A percentile compares a stretch with the other conserved stretches of the same genome.
Evolutionary conservation across 345 rosid species (phyloP).

Genomic region (Eucalyptus marginata): DNA sequence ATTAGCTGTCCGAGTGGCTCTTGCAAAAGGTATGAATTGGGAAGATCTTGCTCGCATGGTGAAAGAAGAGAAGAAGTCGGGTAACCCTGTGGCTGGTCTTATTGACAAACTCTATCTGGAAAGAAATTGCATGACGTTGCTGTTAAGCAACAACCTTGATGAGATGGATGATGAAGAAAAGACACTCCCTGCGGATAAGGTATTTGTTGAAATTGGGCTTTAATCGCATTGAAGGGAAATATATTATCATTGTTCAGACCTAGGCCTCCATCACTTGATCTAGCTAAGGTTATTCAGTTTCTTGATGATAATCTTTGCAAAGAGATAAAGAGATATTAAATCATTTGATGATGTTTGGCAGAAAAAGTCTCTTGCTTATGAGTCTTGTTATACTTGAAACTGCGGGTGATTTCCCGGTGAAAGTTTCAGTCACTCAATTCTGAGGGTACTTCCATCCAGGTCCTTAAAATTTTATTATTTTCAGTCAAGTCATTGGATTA

Average conservation of each 20-base stretch:
- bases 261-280: not conserved
- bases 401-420: not conserved
- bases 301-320: not conserved
- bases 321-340: not conserved
- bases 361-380: not conserved
- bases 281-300: not conserved
- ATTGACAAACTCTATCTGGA: conserved; percentile 83
- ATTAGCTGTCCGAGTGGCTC: conserved; percentile 93
- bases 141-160: conserved; percentile 91
- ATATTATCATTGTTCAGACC: not conserved
- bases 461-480: not conserved
- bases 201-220: not conserved
- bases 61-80: conserved; percentile 89
- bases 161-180: conserved; percentile 98
- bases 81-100: conserved; percentile 93
- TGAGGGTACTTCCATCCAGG: not conserved
- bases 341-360: not conserved
- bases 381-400: not conserved
- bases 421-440: not conserved
- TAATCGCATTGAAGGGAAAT: not conserved
- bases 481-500: not conserved
- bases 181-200: conserved; percentile 95
- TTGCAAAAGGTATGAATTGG: conserved; percentile 97
- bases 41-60: conserved; percentile 99
- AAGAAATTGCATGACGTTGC: conserved; percentile 88